Percentiles rank a stretch among this genome's conserved stretches.
Conservation (phyloP, 176 grass and related monocot species). For the Aechmea fasciata region DNA sequence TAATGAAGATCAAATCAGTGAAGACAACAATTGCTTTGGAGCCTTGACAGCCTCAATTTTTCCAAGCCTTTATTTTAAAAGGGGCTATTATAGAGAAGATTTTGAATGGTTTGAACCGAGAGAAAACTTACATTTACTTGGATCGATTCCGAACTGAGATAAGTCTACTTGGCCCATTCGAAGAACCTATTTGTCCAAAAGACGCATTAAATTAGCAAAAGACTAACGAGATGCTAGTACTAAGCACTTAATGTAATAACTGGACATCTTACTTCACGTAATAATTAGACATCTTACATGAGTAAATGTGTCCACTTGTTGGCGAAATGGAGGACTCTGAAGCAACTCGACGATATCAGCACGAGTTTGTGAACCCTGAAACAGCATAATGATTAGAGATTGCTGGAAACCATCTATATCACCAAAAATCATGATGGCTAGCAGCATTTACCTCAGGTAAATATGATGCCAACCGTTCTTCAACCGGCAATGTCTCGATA, state of each 20-base stretch:
- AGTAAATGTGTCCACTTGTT: conserved; percentile 89
- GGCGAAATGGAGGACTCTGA: conserved; percentile 83
- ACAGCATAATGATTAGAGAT: conserved; percentile 24
- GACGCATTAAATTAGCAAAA: conserved; percentile 21
- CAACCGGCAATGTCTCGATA: conserved; percentile 61
- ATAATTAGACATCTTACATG: conserved; percentile 44
- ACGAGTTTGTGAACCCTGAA: conserved; percentile 65
- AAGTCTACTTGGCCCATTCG: conserved; percentile 87
- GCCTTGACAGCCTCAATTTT: neutral
- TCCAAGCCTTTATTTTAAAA: neutral
- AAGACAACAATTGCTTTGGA: too few species aligned
- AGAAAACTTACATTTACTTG: conserved; percentile 65
- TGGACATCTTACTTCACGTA: conserved; percentile 1
- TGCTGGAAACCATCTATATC: conserved; percentile 2
- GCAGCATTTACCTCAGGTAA: conserved; percentile 37
- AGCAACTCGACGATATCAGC: conserved; percentile 82
- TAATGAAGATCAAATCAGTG: too few species aligned
- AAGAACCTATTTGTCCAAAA: conserved; percentile 52
- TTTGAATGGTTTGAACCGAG: neutral
- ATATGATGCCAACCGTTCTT: conserved; percentile 42
- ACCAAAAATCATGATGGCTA: conserved; percentile 14
- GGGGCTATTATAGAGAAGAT: neutral
- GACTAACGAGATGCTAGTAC: neutral
- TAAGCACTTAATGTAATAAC: conserved; percentile 1
- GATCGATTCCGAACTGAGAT: conserved; percentile 83